Percentiles rank a stretch among this genome's conserved stretches.
These are phyloP conservation scores for Penicillium canescens DNA, from an alignment of 495 filamentous ascomycete genomes.

Conservation along the genomic window DNA sequence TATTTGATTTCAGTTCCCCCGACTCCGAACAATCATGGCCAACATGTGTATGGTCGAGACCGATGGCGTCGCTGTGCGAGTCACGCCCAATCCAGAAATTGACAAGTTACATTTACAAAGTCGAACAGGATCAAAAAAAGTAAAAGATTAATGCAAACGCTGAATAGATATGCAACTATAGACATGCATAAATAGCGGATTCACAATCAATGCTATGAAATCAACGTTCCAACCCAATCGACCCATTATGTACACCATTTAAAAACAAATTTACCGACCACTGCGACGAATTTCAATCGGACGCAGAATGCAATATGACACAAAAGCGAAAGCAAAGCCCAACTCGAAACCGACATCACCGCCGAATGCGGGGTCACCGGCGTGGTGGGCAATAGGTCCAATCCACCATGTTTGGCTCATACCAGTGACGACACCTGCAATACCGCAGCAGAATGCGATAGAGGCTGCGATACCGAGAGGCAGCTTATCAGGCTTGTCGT, in stretches of 20 bases:
- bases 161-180: conserved; percentile 1
- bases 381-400: conserved; percentile 68
- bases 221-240: background rate
- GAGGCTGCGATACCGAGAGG: conserved; percentile 73
- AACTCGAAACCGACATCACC: conserved; percentile 80
- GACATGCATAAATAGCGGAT: background rate
- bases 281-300: conserved; percentile 37
- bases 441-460: conserved; percentile 64
- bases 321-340: conserved; percentile 44
- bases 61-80: too few species aligned
- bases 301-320: conserved; percentile 32
- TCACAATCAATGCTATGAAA: background rate
- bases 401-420: conserved; percentile 78
- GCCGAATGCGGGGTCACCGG: conserved; percentile 55
- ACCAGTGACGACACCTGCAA: conserved; percentile 72
- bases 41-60: too few species aligned
- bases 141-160: conserved; percentile 5
- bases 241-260: conserved; percentile 16
- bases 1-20: too few species aligned
- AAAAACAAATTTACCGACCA: conserved; percentile 29
- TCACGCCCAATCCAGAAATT: too few species aligned
- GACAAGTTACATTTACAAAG: too few species aligned
- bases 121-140: background rate
- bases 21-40: too few species aligned
- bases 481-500: conserved; percentile 58